Conservation (phyloP, 805 yeast genomes). For the Hemisphaericaspora nanyangensis region DNA sequence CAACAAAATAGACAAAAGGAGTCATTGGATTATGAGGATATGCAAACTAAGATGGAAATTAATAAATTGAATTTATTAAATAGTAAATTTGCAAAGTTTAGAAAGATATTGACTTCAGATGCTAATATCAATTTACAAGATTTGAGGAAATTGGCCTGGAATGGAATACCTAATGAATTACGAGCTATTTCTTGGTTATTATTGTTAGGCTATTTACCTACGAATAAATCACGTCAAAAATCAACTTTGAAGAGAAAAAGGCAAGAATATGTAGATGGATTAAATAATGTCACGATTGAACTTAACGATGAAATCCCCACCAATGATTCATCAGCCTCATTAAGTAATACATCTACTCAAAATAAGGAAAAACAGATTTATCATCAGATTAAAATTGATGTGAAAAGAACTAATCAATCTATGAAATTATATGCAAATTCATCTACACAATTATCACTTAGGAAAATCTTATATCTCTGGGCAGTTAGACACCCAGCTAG, state of each 20-base stretch:
- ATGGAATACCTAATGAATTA: constrained; percentile 81
- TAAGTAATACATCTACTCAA: constrained; percentile 2
- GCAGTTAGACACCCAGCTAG: constrained; percentile 96
- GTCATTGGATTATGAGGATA: constrained; percentile 20
- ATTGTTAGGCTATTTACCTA: constrained; percentile 83
- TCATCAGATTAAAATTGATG: constrained; percentile 95
- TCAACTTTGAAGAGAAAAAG: constrained; percentile 73
- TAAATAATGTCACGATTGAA: constrained; percentile 52
- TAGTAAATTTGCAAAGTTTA: constrained; percentile 64
- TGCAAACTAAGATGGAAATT: constrained; percentile 41
- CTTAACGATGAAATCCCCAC: constrained; percentile 26
- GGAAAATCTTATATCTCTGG: constrained; percentile 85
- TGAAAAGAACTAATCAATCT: constrained; percentile 89
- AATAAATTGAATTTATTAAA: constrained; percentile 57
- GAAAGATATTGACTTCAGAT: constrained; percentile 49
- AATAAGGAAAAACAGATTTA: constrained; percentile 58
- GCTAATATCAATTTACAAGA: constrained; percentile 61
- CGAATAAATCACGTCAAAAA: constrained; percentile 72
- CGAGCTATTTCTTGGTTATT: constrained; percentile 89
- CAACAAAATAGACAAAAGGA: constrained; percentile 1
- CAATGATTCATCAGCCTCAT: constrained; percentile 10
- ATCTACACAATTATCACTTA: constrained; percentile 73
- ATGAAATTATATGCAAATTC: constrained; percentile 66
- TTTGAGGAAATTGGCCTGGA: constrained; percentile 82
- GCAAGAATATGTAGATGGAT: constrained; percentile 77